phyloP scores from a whole-genome alignment of 2,329 filamentous ascomycete genomes.

The Piedraia hortae region DNA sequence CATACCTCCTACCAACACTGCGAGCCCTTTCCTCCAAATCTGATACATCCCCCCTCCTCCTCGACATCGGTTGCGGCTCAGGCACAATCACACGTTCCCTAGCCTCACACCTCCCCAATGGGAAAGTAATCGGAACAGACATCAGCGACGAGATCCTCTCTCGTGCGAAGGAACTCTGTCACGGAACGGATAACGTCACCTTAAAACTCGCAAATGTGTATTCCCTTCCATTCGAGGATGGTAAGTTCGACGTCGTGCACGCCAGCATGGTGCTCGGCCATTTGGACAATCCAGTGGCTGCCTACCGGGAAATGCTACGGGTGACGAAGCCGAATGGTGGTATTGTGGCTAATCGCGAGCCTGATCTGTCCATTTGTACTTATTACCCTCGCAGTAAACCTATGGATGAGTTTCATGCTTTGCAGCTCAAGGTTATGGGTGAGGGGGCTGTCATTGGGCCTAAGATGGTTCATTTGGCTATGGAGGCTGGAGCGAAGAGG shows the following conservation, averaged over 20 bases:
- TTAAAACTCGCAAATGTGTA: constrained; percentile 14
- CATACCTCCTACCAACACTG: constrained; percentile 11
- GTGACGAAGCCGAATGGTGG: constrained; percentile 26
- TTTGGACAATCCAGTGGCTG: constrained; percentile 22
- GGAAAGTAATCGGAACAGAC: constrained; percentile 20
- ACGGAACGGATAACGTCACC: constrained; percentile 15
- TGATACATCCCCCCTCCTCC: constrained; percentile 12
- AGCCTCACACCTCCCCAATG: constrained; percentile 17
- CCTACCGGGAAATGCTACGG: constrained; percentile 26
- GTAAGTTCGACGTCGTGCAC: constrained; percentile 30
- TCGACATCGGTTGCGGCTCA: constrained; percentile 22
- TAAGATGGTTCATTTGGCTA: constrained; percentile 9
- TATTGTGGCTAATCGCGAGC: constrained; percentile 23
- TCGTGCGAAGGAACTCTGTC: constrained; percentile 14
- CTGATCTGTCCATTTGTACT: constrained; percentile 13
- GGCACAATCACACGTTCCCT: constrained; percentile 22
- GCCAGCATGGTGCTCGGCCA: constrained; percentile 31
- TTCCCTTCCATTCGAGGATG: constrained; percentile 17
- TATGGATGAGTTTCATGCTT: constrained; percentile 9
- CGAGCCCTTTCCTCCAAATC: constrained; percentile 2
- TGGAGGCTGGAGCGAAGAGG: constrained; percentile 15
- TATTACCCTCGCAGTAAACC: constrained; percentile 11
- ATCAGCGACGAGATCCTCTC: constrained; percentile 17
- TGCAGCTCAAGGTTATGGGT: constrained; percentile 12
- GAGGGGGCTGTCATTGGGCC: constrained; percentile 7